phyloP scores from a whole-genome alignment of 108 stramenopile genomes.

The Nannochloropsis granulata region DNA sequence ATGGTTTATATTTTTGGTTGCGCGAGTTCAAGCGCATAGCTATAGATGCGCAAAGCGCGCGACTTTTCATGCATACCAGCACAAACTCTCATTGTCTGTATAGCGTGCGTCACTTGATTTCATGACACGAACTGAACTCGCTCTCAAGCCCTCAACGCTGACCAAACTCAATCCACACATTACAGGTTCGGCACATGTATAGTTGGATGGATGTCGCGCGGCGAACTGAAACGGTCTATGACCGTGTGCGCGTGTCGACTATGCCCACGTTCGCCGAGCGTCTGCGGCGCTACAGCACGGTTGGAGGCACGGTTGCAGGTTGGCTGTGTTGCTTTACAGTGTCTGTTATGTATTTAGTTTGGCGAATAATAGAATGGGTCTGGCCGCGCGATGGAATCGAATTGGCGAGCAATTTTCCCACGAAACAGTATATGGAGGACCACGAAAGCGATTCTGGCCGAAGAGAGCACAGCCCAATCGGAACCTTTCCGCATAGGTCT shows the following conservation, averaged over 20 bases:
- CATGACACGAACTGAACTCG: no score
- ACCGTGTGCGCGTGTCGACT: slow-evolving; percentile 2
- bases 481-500: no score
- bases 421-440: neutral
- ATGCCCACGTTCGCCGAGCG: slow-evolving; percentile 3
- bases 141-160: neutral
- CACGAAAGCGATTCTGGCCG: neutral
- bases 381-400: slow-evolving; percentile 18
- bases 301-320: no score
- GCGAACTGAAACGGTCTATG: slow-evolving; percentile 14
- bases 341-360: slow-evolving; percentile 10
- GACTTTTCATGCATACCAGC: no score
- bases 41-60: neutral
- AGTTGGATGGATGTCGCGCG: slow-evolving; percentile 26
- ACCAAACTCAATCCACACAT: neutral
- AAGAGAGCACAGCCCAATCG: no score
- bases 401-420: slow-evolving; percentile 14
- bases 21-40: neutral
- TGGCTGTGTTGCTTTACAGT: slow-evolving; percentile 11
- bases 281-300: neutral
- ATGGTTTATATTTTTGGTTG: neutral
- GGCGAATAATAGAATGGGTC: slow-evolving; percentile 9
- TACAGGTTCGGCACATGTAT: slow-evolving; percentile 15
- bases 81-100: neutral
- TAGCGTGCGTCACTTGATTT: neutral